Percentiles rank a stretch among this genome's conserved stretches.
phyloP scores from a whole-genome alignment of 768 basidiomycete genomes.

The Psilocybe cubensis region DNA sequence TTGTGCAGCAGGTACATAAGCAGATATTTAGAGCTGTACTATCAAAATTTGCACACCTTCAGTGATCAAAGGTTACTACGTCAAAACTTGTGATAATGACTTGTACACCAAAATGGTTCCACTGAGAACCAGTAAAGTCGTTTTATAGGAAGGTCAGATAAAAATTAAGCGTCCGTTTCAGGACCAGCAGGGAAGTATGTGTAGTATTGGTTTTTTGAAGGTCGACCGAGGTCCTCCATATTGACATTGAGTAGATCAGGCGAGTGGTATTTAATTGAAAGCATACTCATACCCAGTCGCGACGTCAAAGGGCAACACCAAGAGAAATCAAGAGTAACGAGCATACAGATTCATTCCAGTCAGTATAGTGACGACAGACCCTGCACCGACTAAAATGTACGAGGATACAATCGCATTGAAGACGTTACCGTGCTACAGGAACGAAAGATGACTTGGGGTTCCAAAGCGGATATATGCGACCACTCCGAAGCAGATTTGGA shows the following conservation, averaged over 20 bases:
- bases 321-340: slow-evolving; percentile 44
- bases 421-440: slow-evolving; percentile 29
- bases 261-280: neutral
- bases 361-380: slow-evolving; percentile 39
- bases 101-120: slow-evolving; percentile 25
- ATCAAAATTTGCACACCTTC: too few relatives aligned
- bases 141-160: neutral
- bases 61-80: too few relatives aligned
- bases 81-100: slow-evolving; percentile 20
- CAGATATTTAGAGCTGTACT: too few relatives aligned
- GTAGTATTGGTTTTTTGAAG: slow-evolving; percentile 16
- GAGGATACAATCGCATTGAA: slow-evolving; percentile 35
- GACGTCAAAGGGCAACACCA: slow-evolving; percentile 41
- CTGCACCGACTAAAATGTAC: slow-evolving; percentile 40
- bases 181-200: slow-evolving; percentile 33
- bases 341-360: slow-evolving; percentile 44
- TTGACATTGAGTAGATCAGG: neutral
- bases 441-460: slow-evolving; percentile 24
- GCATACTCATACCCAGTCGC: slow-evolving; percentile 21
- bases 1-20: too few relatives aligned
- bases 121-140: slow-evolving; percentile 30
- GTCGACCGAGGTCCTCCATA: slow-evolving; percentile 29
- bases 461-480: slow-evolving; percentile 26
- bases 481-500: slow-evolving; percentile 22
- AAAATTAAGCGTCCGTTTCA: too few relatives aligned